A percentile compares a stretch with the other conserved stretches of the same genome.
Conservation (phyloP, 345 rosid species). For the Chamaenerion angustifolium region DNA sequence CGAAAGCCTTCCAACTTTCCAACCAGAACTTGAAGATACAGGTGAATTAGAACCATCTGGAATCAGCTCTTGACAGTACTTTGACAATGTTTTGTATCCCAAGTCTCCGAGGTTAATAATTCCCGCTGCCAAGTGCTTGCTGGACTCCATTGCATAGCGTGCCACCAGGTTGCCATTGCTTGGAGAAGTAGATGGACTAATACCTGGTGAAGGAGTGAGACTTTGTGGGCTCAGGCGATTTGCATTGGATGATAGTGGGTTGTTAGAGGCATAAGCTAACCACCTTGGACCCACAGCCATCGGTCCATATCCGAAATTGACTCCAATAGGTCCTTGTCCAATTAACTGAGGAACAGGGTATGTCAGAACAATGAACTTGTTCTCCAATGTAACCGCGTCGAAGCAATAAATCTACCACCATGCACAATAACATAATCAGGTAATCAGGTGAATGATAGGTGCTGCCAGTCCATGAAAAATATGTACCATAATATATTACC, state of each 20-base stretch:
- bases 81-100: conserved; percentile 70
- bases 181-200: conserved; percentile 78
- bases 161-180: conserved; percentile 76
- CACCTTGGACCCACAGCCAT: conserved; percentile 98
- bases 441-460: background rate
- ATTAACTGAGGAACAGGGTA: conserved; percentile 85
- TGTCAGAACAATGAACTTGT: conserved; percentile 78
- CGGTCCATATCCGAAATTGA: conserved; percentile 84
- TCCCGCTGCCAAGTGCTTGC: conserved; percentile 81
- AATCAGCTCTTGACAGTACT: conserved; percentile 75
- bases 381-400: conserved; percentile 87
- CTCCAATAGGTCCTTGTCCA: conserved; percentile 61
- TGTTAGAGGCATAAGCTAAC: conserved; percentile 86
- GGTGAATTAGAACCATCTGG: conserved; percentile 90
- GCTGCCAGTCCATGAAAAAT: no score
- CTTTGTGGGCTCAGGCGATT: conserved; percentile 80
- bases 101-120: conserved; percentile 74
- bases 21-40: conserved; percentile 56
- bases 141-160: conserved; percentile 93
- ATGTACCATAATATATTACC: no score
- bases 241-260: conserved; percentile 42
- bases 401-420: conserved; percentile 78
- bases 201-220: conserved; percentile 61
- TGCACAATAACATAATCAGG: conserved; percentile 1
- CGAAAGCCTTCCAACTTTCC: conserved; percentile 61